phyloP scores from a whole-genome alignment of 768 basidiomycete genomes.

The Boletus rufocinnamomeus region DNA sequence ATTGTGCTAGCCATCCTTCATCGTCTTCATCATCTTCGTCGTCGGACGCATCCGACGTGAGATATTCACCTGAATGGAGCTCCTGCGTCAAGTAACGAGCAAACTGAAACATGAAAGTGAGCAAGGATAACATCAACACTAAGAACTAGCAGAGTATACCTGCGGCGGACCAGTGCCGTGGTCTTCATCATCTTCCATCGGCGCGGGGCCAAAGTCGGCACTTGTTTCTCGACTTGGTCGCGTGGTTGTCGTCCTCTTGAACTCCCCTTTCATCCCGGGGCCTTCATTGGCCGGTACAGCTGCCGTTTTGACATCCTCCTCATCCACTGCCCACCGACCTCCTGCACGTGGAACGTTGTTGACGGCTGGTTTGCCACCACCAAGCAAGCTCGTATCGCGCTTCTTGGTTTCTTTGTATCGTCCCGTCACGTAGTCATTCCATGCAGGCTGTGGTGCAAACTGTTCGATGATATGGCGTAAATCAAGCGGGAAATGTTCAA shows the following conservation, averaged over 20 bases:
- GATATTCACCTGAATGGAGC: slow-evolving; percentile 62
- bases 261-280: slow-evolving; percentile 53
- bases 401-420: slow-evolving; percentile 85
- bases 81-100: slow-evolving; percentile 77
- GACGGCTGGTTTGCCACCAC: slow-evolving; percentile 80
- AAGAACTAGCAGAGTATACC: slow-evolving; percentile 32
- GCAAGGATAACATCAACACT: background rate
- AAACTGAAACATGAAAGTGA: slow-evolving; percentile 50
- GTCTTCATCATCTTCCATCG: slow-evolving; percentile 50
- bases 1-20: slow-evolving; percentile 80
- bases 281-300: slow-evolving; percentile 23
- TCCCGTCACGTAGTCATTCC: slow-evolving; percentile 89
- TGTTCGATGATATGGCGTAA: slow-evolving; percentile 62
- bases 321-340: slow-evolving; percentile 70
- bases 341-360: slow-evolving; percentile 34
- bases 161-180: slow-evolving; percentile 47
- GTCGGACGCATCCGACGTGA: slow-evolving; percentile 53
- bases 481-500: slow-evolving; percentile 85
- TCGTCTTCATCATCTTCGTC: slow-evolving; percentile 65
- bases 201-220: slow-evolving; percentile 65
- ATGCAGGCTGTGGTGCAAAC: slow-evolving; percentile 74
- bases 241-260: slow-evolving; percentile 49
- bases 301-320: slow-evolving; percentile 45
- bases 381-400: slow-evolving; percentile 76
- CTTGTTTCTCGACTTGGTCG: slow-evolving; percentile 50